Conservation (phyloP, 148 eudicot species). For the Silene uniflora region DNA sequence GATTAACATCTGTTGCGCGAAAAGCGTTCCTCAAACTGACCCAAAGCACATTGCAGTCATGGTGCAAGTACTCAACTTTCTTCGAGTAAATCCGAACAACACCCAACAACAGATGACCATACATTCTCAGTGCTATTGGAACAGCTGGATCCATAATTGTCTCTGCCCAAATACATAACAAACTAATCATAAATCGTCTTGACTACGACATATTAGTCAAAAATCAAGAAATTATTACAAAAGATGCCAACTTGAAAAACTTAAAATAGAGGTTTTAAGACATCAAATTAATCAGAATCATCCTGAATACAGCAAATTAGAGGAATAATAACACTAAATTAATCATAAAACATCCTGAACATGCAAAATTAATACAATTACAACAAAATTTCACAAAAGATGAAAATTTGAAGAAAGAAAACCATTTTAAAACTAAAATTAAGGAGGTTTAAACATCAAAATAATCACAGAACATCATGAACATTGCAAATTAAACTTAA, state of each 20-base stretch:
- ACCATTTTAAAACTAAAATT: no score
- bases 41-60: conserved; percentile 62
- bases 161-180: conserved; percentile 34
- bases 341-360: not conserved
- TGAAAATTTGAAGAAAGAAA: not conserved
- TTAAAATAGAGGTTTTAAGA: not conserved
- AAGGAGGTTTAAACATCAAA: no score
- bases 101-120: conserved; percentile 83
- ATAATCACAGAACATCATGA: not conserved
- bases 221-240: not conserved
- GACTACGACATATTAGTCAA: not conserved
- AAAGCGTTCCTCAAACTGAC: conserved; percentile 53
- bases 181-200: no score
- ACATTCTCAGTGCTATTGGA: conserved; percentile 90
- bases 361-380: not conserved
- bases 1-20: conserved; percentile 46
- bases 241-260: not conserved
- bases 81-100: conserved; percentile 86
- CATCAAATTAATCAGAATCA: not conserved
- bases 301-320: no score
- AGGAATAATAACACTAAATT: no score
- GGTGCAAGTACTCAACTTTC: conserved; percentile 76
- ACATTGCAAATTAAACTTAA: not conserved
- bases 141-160: conserved; percentile 78
- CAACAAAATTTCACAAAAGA: not conserved